These are phyloP conservation scores for Paraglomus occultum DNA, from an alignment of 192 early-diverging fungal species.

Conservation along the genomic window DNA sequence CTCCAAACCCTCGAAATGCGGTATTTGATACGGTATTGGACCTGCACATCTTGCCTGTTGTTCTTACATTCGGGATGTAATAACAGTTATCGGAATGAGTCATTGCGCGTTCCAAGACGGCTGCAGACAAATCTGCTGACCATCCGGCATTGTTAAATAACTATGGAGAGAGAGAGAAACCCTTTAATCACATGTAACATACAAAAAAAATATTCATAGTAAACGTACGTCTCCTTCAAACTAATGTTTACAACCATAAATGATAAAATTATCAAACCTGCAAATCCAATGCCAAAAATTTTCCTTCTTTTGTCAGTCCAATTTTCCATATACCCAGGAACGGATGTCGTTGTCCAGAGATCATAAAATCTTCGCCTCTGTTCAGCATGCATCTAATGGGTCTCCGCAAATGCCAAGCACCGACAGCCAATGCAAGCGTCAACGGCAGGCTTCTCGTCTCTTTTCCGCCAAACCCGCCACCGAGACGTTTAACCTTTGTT, in stretches of 20 bases:
- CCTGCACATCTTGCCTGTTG: conserved; percentile 69
- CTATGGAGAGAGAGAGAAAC: conserved; percentile 31
- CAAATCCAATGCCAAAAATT: conserved; percentile 60
- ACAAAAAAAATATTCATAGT: no score
- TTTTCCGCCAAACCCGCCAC: conserved; percentile 88
- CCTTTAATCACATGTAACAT: no score
- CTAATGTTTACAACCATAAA: no score
- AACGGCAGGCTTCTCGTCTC: conserved; percentile 67
- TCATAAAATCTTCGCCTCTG: conserved; percentile 83
- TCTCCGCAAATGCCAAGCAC: conserved; percentile 58
- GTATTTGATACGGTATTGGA: conserved; percentile 87
- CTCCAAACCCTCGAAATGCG: conserved; percentile 86
- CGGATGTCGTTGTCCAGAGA: conserved; percentile 73
- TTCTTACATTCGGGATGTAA: conserved; percentile 65
- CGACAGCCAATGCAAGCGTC: conserved; percentile 63
- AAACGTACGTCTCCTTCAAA: no score
- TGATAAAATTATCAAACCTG: not conserved
- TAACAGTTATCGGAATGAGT: conserved; percentile 81
- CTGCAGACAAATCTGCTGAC: conserved; percentile 62
- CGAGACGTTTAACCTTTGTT: conserved; percentile 79
- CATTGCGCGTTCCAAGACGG: conserved; percentile 73
- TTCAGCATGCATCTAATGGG: conserved; percentile 79
- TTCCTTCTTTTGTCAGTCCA: conserved; percentile 67
- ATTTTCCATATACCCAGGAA: conserved; percentile 77
- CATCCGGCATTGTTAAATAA: conserved; percentile 65